phyloP scores from a whole-genome alignment of 2,329 filamentous ascomycete species.

The Neocatenulostroma microsporum region DNA sequence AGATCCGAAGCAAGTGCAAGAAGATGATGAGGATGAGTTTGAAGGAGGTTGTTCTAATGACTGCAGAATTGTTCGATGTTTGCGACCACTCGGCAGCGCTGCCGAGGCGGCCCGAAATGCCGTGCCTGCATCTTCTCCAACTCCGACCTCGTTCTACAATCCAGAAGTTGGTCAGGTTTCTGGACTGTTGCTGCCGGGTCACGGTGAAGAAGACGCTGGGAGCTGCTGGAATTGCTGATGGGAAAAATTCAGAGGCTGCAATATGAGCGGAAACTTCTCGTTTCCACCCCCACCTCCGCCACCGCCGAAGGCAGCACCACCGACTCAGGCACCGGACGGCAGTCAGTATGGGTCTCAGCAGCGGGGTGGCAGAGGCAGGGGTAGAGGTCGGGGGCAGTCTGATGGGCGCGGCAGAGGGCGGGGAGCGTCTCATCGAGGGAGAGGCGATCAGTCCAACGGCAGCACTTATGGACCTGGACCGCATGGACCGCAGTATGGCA shows the following conservation, averaged over 20 bases:
- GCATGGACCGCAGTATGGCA: neutral
- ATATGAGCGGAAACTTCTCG: slow-evolving; percentile 27
- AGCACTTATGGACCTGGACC: neutral
- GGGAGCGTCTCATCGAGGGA: neutral
- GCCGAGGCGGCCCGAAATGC: neutral
- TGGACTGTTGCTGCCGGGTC: no score
- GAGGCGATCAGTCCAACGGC: slow-evolving; percentile 1
- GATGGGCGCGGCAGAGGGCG: slow-evolving; percentile 8
- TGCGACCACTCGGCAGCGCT: neutral
- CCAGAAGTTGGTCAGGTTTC: no score
- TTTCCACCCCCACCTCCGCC: slow-evolving; percentile 45
- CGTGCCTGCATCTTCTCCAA: neutral
- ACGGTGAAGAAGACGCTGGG: no score
- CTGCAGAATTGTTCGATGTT: no score
- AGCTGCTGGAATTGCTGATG: neutral
- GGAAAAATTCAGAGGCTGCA: neutral
- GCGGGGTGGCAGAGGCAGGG: slow-evolving; percentile 24
- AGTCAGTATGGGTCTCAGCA: neutral
- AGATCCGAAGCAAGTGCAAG: no score
- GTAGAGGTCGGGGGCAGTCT: slow-evolving; percentile 15
- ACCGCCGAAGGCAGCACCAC: slow-evolving; percentile 22
- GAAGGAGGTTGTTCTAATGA: no score
- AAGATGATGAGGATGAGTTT: no score
- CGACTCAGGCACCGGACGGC: neutral
- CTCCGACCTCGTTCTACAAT: no score